Base-by-base conservation (phyloP, 495 filamentous ascomycete species). In the Schizothecium vesticola region DNA sequence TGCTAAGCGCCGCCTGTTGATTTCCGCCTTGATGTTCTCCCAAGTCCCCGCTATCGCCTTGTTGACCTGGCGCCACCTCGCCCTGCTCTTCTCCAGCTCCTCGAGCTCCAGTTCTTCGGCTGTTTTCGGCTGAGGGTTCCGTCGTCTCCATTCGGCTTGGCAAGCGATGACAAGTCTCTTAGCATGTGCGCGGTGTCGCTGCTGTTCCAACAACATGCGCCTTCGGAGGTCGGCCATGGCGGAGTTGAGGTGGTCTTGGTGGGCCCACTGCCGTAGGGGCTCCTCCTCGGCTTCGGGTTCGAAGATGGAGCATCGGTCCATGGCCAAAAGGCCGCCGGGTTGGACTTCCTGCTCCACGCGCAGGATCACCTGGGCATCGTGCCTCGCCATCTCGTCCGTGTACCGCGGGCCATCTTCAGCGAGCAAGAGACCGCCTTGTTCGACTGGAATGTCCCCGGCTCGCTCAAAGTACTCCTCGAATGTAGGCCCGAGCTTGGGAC, bases 211-310 rank as follows among this genome's bases (percentile, higher is more conserved):
- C 24, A 88, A 79, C 81, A 97, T 84, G 55, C 97, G 81, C 69
- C 86, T 88, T 56, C 91, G 87, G 72, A 98, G 93, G 70, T 92
- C 87, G 12, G 91, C 70, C 58, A 91, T 92, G 71, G 96, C 93
- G 16, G 89, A 87, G 56, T 92, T 85, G 9, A 98, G 83, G 73
- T 97, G 91, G 73, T 97, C 93, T 66, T 86, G 85, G 73, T 97
- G 94, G 19, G 89, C 88, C 80, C 92, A 97, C 64, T 92, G 92
- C 66, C 85, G 86, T 7, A 88, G 85, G 3, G 90, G 91, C 69
- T 92, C 90, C 58, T 87, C 84, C 67, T 91, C 91, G 0, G 88
- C 84, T 26, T 97, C 92, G 0, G 90, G 89, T n/a, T 87, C 82
- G 73, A 90, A 96, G 29, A 91, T 80, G 3, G 88, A 90, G 75